These are phyloP conservation scores for Yamadazyma diospyri DNA, from an alignment of 1,139 yeast species.

Conservation along the genomic window DNA sequence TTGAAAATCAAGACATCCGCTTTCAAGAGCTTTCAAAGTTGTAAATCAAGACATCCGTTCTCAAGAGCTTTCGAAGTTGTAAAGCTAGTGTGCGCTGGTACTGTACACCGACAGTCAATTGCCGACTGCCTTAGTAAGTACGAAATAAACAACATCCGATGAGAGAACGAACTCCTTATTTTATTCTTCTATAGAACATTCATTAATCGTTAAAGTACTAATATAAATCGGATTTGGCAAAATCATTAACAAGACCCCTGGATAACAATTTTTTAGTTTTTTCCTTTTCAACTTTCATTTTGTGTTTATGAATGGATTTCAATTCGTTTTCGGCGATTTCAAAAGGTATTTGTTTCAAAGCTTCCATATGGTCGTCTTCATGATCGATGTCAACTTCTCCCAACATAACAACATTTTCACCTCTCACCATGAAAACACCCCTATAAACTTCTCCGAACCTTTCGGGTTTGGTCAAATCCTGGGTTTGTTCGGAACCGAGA, in stretches of 20 bases:
- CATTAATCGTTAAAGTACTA: constrained; percentile 16
- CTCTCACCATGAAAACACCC: constrained; percentile 88
- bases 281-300: constrained; percentile 42
- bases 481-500: constrained; percentile 30
- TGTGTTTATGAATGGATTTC: constrained; percentile 32
- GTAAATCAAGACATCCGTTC: no score
- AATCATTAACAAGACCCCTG: constrained; percentile 57
- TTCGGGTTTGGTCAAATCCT: constrained; percentile 27
- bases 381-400: constrained; percentile 91
- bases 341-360: constrained; percentile 56
- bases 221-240: constrained; percentile 51
- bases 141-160: no score
- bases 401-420: constrained; percentile 94
- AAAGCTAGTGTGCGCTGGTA: no score
- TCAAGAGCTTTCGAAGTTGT: constrained; percentile 1
- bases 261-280: constrained; percentile 48
- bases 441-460: constrained; percentile 71
- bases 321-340: constrained; percentile 53
- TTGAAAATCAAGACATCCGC: constrained; percentile 22
- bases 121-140: no score
- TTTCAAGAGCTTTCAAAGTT: constrained; percentile 24
- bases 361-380: constrained; percentile 69
- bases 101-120: no score
- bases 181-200: constrained; percentile 2
- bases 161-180: no score